These are phyloP conservation scores for Exophiala alcalophila DNA, from an alignment of 2,329 filamentous ascomycete species.

Conservation along the genomic window DNA sequence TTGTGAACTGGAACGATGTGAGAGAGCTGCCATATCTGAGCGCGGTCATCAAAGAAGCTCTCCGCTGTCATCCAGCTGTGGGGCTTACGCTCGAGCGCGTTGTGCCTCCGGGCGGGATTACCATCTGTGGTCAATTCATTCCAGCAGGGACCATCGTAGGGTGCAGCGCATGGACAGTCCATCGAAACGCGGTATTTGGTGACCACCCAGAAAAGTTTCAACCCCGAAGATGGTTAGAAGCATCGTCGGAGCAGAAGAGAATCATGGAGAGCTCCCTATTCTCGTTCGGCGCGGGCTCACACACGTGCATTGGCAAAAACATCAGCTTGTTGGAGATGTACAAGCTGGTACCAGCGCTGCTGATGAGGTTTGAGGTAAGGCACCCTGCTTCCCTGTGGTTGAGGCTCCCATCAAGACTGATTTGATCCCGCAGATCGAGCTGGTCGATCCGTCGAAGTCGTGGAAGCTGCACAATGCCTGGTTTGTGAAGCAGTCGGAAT, in stretches of 20 bases:
- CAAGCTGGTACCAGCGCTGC: constrained; percentile 30
- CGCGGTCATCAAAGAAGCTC: constrained; percentile 38
- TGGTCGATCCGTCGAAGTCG: constrained; percentile 14
- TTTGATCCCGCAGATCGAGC: constrained; percentile 14
- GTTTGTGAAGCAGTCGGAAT: constrained; percentile 26
- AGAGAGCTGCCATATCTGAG: constrained; percentile 33
- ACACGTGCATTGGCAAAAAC: constrained; percentile 39
- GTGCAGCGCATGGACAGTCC: constrained; percentile 39
- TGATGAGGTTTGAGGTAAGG: constrained; percentile 23
- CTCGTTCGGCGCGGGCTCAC: constrained; percentile 50
- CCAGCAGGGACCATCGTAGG: constrained; percentile 18
- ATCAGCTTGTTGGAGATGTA: constrained; percentile 31
- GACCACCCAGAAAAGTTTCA: constrained; percentile 44
- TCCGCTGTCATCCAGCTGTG: constrained; percentile 32
- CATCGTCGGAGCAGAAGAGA: constrained; percentile 38
- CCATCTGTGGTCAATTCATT: constrained; percentile 18
- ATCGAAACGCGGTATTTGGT: constrained; percentile 44
- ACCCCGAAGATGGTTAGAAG: constrained; percentile 65
- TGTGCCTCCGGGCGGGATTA: constrained; percentile 24
- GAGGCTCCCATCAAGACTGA: not conserved
- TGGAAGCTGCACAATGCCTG: constrained; percentile 25
- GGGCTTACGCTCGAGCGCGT: constrained; percentile 30
- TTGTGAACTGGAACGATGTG: constrained; percentile 49
- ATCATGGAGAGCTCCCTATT: constrained; percentile 47
- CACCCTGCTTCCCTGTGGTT: too few relatives aligned